Evolutionary conservation across 2,329 filamentous ascomycete genomes (phyloP), one percentile per base, ranked within the genome.

Genomic region (Aspergillus brunneoviolaceus): DNA sequence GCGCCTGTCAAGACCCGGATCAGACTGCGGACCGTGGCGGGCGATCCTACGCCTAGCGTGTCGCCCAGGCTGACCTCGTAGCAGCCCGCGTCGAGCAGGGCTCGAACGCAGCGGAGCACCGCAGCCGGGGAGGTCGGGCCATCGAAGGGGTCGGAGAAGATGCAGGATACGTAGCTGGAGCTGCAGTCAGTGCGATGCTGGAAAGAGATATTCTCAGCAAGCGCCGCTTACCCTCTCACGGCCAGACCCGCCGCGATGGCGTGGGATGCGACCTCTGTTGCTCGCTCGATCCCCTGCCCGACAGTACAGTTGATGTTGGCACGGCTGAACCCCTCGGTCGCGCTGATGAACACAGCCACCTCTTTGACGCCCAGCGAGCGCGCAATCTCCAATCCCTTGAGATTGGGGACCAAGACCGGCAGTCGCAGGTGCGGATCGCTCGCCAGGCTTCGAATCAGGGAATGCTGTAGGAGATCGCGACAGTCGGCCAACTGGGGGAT

Each of bases 11-110:
- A 67, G 49, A 74, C 72, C 4, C 60, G 54, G 9, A 80, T 51
- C 2, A 80, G 65, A 5, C 58, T 63, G 21, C 64, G 68, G 1
- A 76, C 74, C 21, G 73, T 68, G 12, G 59, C 66, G 49, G 72
- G 70, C 54, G 91, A 96, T 33, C 92, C 93, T 84, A 96, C 92
- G 19, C 93, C 93, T 0, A 92, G 94, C 0, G 93, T 97, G 71
- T 96, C 93, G 6, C 92, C 92, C 0, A 96, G 84, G 1, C 90
- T 90, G 66, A 97, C 92, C 80, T 96, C 92, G 71, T 96, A 91
- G 21, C 91, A 93, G 19, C 93, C 93, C 81, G 94, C 90, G 70
- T 93, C 90, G 1, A 96, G 81, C 52, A 96, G 78, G 70, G 81
- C 87, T 61, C 81, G 79, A 70, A 60, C 84, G 63, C 58, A 81